Base-by-base conservation (phyloP, 306 rosid species). In the Corylus americana region DNA sequence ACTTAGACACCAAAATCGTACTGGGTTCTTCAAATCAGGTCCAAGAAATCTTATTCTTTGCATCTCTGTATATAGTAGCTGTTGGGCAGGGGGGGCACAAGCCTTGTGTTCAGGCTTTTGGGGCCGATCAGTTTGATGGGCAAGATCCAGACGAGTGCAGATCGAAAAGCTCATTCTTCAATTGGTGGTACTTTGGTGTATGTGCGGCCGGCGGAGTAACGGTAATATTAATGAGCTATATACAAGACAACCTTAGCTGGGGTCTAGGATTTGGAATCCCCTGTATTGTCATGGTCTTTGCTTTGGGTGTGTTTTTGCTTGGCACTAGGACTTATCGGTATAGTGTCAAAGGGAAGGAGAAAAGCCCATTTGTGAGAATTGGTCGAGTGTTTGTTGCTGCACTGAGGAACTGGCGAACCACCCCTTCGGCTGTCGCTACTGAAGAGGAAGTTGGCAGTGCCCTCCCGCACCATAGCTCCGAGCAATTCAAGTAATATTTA, bases 21-120 rank as follows among this genome's bases (percentile, higher is more conserved):
- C 20, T 72, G 7, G 78, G 87, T 57, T 74, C 81, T 76, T 70
- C 83, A 2, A 39, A 76, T 22, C 70, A 37, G 42, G 11, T 81
- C 53, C 85, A 79, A 79, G 74, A 51, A 27, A 4, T 82, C 22
- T 75, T 84, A 2, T 86, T 88, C 77, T 88, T 88, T 75, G 71
- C 47, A 77, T 82, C 92, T 58, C 74, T 88, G 5, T 88, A 88
- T 80, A 44, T 88, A 5, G 87, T 88, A 12, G 92, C 90, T 20
- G 1, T 84, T 68, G 90, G 69, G 9, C 87, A 82, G 79, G 86
- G 88, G 1, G 92, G 92, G 3, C 90, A 88, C 81, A 88, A 88
- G 72, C 92, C 92, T 10, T 88, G 90, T 54, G 82, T 88, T 57
- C 88, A 82, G 80, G 90, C 90, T 45, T 88, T 88, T 3, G 92